phyloP scores from a whole-genome alignment of 129 eudicot species.

The Sambucus nigra region DNA sequence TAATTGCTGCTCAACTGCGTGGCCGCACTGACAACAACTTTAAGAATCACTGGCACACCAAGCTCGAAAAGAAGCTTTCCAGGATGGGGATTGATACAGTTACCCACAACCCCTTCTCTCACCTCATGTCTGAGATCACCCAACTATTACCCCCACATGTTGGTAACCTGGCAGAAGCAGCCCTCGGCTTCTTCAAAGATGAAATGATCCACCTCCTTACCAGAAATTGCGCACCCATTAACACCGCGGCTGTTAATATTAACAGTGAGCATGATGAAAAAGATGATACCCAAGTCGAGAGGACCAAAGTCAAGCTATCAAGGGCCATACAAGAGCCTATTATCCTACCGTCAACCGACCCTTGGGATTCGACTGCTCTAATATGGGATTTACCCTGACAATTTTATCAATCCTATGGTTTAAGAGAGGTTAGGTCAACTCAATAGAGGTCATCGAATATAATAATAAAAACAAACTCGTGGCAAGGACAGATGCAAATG shows the following conservation, averaged over 20 bases:
- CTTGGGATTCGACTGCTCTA: conserved; percentile 27
- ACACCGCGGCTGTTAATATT: conserved; percentile 16
- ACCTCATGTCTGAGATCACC: conserved; percentile 88
- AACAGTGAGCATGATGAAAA: conserved; percentile 38
- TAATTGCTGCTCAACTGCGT: conserved; percentile 88
- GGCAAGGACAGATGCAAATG: conserved; percentile 6
- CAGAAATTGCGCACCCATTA: conserved; percentile 37
- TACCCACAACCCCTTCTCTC: conserved; percentile 93
- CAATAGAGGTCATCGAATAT: too few relatives aligned
- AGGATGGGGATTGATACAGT: conserved; percentile 99
- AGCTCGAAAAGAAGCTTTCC: conserved; percentile 84
- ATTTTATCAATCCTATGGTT: conserved; percentile 60
- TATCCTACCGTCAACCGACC: conserved; percentile 30
- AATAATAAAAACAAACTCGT: conserved; percentile 3
- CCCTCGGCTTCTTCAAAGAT: conserved; percentile 92
- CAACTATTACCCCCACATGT: conserved; percentile 89
- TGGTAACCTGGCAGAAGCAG: conserved; percentile 87
- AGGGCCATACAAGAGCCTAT: conserved; percentile 66
- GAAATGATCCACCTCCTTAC: conserved; percentile 96
- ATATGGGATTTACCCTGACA: conserved; percentile 8
- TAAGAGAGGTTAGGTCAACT: background rate
- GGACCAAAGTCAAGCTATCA: conserved; percentile 60
- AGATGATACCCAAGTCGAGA: conserved; percentile 56
- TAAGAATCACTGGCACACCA: conserved; percentile 93
- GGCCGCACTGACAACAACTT: conserved; percentile 97